Percentiles rank a stretch among this genome's conserved stretches.
Evolutionary conservation across 176 grass and related monocot species (phyloP).

Genomic region (Aechmea fasciata): DNA sequence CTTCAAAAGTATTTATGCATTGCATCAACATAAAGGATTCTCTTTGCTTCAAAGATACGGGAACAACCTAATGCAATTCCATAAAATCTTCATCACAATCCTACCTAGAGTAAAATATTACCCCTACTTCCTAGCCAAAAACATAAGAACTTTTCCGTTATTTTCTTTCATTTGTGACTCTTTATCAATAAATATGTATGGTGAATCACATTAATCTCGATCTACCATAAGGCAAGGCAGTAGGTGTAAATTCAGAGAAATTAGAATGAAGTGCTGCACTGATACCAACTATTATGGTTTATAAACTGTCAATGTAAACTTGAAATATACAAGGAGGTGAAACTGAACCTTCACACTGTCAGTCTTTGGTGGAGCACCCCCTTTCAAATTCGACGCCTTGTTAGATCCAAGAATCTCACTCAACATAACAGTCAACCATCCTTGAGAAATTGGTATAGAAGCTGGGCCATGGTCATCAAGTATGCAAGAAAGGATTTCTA

Average conservation of each 20-base stretch:
- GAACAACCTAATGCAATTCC: too few relatives aligned
- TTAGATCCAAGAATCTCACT: constrained; percentile 61
- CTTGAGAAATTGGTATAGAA: constrained; percentile 90
- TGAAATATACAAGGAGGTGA: constrained; percentile 21
- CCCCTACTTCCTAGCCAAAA: not conserved
- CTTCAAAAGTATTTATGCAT: too few relatives aligned
- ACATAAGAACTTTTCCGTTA: not conserved
- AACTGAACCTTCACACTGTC: constrained; percentile 63
- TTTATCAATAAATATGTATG: too few relatives aligned
- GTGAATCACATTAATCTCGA: too few relatives aligned
- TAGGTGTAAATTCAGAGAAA: too few relatives aligned
- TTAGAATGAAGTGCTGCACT: too few relatives aligned
- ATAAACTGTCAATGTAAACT: not conserved
- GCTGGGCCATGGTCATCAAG: constrained; percentile 74
- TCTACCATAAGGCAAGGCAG: too few relatives aligned
- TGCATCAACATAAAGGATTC: too few relatives aligned
- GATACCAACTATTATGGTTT: too few relatives aligned
- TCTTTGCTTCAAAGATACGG: too few relatives aligned
- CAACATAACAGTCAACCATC: constrained; percentile 78
- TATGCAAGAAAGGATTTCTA: constrained; percentile 78
- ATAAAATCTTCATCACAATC: too few relatives aligned
- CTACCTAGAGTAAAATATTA: too few relatives aligned
- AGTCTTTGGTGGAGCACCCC: constrained; percentile 41
- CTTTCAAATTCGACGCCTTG: constrained; percentile 54
- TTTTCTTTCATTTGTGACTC: not conserved